Evolutionary conservation across 2,329 filamentous ascomycete genomes (phyloP).

Genomic region (Stylonectria norvegica): DNA sequence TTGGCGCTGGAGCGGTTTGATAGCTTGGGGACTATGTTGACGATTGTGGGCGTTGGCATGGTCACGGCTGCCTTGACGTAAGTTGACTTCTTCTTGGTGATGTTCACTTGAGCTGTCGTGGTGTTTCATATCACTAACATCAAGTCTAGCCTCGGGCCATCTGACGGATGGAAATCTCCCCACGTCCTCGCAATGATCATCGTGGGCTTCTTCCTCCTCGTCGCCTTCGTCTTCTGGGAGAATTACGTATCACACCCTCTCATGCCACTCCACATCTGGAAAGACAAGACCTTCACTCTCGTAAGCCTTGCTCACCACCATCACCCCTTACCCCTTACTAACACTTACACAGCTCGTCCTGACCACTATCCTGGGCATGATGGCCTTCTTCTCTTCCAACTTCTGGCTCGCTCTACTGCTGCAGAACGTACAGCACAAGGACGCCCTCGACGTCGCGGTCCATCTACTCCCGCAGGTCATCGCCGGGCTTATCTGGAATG

Average conservation of each 20-base stretch:
- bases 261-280: constrained; percentile 55
- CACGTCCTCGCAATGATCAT: constrained; percentile 62
- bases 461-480: constrained; percentile 64
- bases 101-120: neutral
- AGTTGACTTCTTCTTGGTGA: constrained; percentile 23
- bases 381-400: constrained; percentile 56
- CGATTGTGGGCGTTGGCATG: constrained; percentile 62
- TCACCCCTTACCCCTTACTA: neutral
- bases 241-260: constrained; percentile 46
- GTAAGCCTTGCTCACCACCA: constrained; percentile 34
- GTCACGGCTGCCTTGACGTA: constrained; percentile 60
- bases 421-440: constrained; percentile 52
- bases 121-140: constrained; percentile 15
- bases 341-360: constrained; percentile 45
- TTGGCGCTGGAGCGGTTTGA: constrained; percentile 56
- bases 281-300: constrained; percentile 62
- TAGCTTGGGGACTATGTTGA: constrained; percentile 56
- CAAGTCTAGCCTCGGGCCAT: constrained; percentile 50
- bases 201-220: constrained; percentile 54
- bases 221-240: constrained; percentile 62
- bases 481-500: constrained; percentile 59
- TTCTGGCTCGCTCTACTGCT: constrained; percentile 67
- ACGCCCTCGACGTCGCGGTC: constrained; percentile 57
- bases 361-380: constrained; percentile 57
- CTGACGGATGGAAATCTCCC: constrained; percentile 58